Base-by-base conservation (phyloP, 2,329 filamentous ascomycete species). In the Fusarium sp. region DNA sequence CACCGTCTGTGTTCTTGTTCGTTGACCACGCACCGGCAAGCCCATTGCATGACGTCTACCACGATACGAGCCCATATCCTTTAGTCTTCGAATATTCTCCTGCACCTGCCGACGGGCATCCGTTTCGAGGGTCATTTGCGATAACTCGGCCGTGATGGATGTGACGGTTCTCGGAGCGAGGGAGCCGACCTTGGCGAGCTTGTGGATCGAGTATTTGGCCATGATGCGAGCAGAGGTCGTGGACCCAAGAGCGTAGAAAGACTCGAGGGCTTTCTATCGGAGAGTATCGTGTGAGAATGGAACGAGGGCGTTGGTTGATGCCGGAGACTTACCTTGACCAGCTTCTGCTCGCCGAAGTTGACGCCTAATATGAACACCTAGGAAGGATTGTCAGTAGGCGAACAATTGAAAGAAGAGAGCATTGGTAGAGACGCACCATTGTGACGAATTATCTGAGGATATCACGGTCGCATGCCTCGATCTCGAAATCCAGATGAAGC, bases 1-100 rank as follows among this genome's bases (percentile, higher is more conserved):
- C 62, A 78, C 72, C 63, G 82, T 88, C 76, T 90, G 94, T 73
- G 81, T 91, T 73, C 91, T 88, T 57, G 95, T 98, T 70, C 84
- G 86, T 79, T 99, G 95, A 68, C 95, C 95, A 67, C 95, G 85
- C 49, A 95, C 94, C 4, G 95, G 95, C 79, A 98, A 78, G 58
- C 89, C 87, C 89, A 98, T 93, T 53, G 94, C 94, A 80, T 99
- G 95, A 66, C 95, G 82, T 75, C 91, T 88, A 65, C 95, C 95
- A 49, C 95, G 83, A 73, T 96, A 96, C 4, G 89, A 88, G 45
- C 93, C 93, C 80, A 97, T 97, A 70, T 97, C 93, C 74, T 90
- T 91, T 75, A 99, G 72, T 57, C 94, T 82, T 73, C 83, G 83
- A 68, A 99, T 96, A 72, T 98, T 95, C 45, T 97, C 92, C 70